Conservation (phyloP, 352 stramenopile species). For the Phytopythium ostracodes region DNA sequence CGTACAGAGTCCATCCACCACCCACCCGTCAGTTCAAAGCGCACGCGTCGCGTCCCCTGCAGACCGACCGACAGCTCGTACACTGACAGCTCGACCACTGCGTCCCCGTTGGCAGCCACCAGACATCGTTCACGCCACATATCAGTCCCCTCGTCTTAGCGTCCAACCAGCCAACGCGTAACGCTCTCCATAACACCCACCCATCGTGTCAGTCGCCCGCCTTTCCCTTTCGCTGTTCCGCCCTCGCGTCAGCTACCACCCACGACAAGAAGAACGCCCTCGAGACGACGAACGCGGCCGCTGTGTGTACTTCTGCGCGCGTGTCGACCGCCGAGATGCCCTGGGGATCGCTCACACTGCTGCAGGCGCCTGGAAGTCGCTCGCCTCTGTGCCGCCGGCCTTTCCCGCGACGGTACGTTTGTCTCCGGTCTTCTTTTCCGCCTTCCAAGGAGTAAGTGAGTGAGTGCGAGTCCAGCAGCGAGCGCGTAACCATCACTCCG, state of each 20-base stretch:
- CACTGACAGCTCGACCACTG: slow-evolving; percentile 9
- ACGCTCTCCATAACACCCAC: slow-evolving; percentile 23
- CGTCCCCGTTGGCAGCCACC: background rate
- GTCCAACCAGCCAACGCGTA: slow-evolving; percentile 15
- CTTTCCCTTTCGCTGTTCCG: background rate
- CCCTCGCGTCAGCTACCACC: background rate
- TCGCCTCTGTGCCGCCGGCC: background rate
- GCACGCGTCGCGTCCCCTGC: slow-evolving; percentile 6
- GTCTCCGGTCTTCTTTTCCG: background rate
- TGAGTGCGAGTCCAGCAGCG: background rate
- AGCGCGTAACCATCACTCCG: slow-evolving; percentile 3
- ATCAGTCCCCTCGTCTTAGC: no score
- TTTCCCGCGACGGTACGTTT: background rate
- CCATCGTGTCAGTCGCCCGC: background rate
- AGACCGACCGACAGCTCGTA: slow-evolving; percentile 11
- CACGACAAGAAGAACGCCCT: no score
- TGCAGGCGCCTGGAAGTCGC: no score
- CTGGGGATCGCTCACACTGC: no score
- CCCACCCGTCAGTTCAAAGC: background rate
- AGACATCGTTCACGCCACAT: background rate
- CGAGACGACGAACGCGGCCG: background rate
- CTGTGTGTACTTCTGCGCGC: background rate
- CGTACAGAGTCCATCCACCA: background rate
- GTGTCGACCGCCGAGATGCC: no score
- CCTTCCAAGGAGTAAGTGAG: slow-evolving; percentile 2